Evolutionary conservation across 768 basidiomycete genomes (phyloP).

Genomic region (Suillus sp.): DNA sequence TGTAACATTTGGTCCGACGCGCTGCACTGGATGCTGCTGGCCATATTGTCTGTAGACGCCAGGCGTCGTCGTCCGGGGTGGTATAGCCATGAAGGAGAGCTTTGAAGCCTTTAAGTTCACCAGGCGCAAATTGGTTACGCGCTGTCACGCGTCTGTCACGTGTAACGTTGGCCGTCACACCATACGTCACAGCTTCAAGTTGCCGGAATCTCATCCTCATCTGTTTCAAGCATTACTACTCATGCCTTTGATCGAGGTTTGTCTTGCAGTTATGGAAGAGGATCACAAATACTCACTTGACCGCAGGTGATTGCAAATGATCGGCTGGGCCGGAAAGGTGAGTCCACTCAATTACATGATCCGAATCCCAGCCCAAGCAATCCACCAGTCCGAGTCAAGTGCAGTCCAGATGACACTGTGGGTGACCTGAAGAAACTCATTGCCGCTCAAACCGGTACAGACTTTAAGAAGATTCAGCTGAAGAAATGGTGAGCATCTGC

Average conservation of each 20-base stretch:
- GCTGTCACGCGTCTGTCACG: conserved; percentile 28
- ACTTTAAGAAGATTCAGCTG: conserved; percentile 80
- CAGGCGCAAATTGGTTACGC: conserved; percentile 17
- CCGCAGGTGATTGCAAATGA: conserved; percentile 91
- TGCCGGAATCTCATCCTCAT: neutral
- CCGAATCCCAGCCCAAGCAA: conserved; percentile 15
- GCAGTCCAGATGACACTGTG: conserved; percentile 93
- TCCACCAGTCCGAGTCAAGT: conserved; percentile 88
- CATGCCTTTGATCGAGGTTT: conserved; percentile 61
- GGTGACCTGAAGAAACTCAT: conserved; percentile 98
- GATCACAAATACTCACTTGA: conserved; percentile 7
- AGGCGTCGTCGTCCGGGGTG: conserved; percentile 29
- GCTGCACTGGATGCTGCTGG: conserved; percentile 22
- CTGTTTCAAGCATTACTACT: neutral
- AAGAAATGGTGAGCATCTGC: conserved; percentile 85
- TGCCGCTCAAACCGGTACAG: conserved; percentile 93
- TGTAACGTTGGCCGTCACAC: conserved; percentile 6
- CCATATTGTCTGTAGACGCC: conserved; percentile 30
- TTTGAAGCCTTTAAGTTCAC: conserved; percentile 3
- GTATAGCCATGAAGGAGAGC: conserved; percentile 29
- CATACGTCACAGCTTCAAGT: neutral
- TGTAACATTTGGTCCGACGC: conserved; percentile 47
- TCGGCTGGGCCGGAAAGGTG: conserved; percentile 92
- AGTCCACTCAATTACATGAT: conserved; percentile 13
- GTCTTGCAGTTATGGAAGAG: conserved; percentile 11